A percentile compares a stretch with the other conserved stretches of the same genome.
These are phyloP conservation scores for Talaromyces sp. DNA, from an alignment of 2,329 filamentous ascomycete genomes.

Conservation along the genomic window DNA sequence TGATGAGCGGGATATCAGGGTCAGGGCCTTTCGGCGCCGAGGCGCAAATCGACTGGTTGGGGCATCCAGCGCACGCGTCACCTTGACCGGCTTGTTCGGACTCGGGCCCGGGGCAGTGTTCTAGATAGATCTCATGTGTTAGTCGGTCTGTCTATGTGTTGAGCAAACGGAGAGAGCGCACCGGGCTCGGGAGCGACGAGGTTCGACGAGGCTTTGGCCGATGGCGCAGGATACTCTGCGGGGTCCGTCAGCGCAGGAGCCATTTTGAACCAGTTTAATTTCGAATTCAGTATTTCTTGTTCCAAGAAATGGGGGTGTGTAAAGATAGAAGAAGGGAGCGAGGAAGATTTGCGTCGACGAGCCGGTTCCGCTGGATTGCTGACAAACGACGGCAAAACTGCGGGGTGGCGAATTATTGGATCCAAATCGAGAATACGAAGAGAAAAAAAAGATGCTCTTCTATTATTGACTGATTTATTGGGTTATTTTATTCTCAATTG, in stretches of 20 bases:
- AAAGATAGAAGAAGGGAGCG: background rate
- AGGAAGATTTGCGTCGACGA: background rate
- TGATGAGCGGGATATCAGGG: constrained; percentile 85
- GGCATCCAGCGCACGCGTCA: constrained; percentile 89
- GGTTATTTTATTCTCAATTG: background rate
- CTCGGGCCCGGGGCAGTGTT: constrained; percentile 82
- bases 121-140: constrained; percentile 30
- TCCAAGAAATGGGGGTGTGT: no score
- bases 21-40: constrained; percentile 92
- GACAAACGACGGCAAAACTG: background rate
- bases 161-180: constrained; percentile 23
- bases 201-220: constrained; percentile 70
- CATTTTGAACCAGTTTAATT: constrained; percentile 46
- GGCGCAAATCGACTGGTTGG: constrained; percentile 93
- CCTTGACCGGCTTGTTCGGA: constrained; percentile 53
- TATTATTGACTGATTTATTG: no score
- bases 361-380: background rate
- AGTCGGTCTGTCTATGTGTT: background rate
- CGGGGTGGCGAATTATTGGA: background rate
- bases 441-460: no score
- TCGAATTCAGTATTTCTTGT: background rate
- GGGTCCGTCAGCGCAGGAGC: constrained; percentile 74
- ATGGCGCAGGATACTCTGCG: constrained; percentile 67
- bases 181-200: constrained; percentile 88
- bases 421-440: background rate